Base-by-base conservation (phyloP, 2,329 filamentous ascomycete genomes). In the Claviceps purpurea region DNA sequence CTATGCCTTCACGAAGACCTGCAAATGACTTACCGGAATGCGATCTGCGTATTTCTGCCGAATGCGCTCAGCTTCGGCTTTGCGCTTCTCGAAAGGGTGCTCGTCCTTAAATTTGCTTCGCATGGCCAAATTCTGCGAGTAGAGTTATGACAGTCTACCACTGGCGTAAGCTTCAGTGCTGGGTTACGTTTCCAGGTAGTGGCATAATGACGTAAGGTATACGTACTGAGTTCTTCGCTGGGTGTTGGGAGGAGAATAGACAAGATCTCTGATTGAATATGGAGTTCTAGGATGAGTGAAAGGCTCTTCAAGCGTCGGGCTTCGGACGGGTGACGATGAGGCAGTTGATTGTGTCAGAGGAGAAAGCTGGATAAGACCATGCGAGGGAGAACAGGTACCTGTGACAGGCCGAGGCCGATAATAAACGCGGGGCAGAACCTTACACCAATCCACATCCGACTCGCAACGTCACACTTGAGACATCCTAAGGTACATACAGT, bases 71-170 rank as follows among this genome's bases (percentile, higher is more conserved):
- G 93, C 93, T 77, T 98, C 93, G 60, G 93, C 93, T 88, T 97
- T 96, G 77, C 93, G 89, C 88, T 98, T 98, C 85, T 97, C 93
- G 71, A 97, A 97, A 64, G 89, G 89, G 73, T 97, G 93, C 82
- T 97, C 93, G 84, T 98, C 93, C 89, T 98, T 98, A 75, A 98
- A 98, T 83, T 97, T 97, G 79, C 89, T 95, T 69, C 90, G 87
- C 89, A 96, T 96, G 61, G 67, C 88, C 34, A 52, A 47, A 78
- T 6, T 44, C 44, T n/a, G n/a, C 7, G n/a, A 26, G 49, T 47
- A 39, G 24, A 26, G 18, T 14, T 24, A 47, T 14, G 11, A 24
- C 20, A 18, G 37, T 38, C 46, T 52, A 11, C 20, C 24, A 30
- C 39, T 37, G 22, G 20, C 50, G 47, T 49, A 45, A 51, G 51